Conservation (phyloP, 1,139 yeast species). For the Meyerozyma guilliermondii region DNA sequence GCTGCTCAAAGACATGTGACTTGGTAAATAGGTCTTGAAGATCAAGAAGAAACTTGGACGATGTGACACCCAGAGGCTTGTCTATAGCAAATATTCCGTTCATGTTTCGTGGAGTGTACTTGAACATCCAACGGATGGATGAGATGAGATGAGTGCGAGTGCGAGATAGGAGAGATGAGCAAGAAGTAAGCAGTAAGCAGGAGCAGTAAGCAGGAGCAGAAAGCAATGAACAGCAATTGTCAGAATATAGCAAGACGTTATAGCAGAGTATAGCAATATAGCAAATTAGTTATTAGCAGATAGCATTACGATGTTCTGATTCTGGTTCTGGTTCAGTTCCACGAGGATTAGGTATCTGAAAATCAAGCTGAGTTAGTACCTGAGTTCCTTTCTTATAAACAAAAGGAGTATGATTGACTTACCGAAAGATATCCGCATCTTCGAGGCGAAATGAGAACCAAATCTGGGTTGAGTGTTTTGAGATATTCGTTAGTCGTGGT, state of each 20-base stretch:
- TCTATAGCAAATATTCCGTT: slow-evolving; percentile 92
- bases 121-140: slow-evolving; percentile 8
- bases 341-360: slow-evolving; percentile 34
- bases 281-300: too few relatives aligned
- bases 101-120: slow-evolving; percentile 33
- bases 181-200: background rate
- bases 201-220: background rate
- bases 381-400: too few relatives aligned
- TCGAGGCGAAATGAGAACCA: slow-evolving; percentile 50
- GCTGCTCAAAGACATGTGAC: slow-evolving; percentile 54
- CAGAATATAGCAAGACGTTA: background rate
- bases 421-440: slow-evolving; percentile 60
- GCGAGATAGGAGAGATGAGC: background rate
- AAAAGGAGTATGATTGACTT: slow-evolving; percentile 15
- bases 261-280: background rate
- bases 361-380: slow-evolving; percentile 32
- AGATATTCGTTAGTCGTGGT: slow-evolving; percentile 8
- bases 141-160: slow-evolving; percentile 1
- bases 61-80: slow-evolving; percentile 83
- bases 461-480: background rate
- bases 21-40: slow-evolving; percentile 59
- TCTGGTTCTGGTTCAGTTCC: too few relatives aligned
- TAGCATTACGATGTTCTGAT: too few relatives aligned
- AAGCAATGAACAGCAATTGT: background rate
- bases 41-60: slow-evolving; percentile 65